Percentiles rank a stretch among this genome's conserved stretches.
Evolutionary conservation across 2,329 filamentous ascomycete species (phyloP).

Genomic region (Conoideocrella luteorostrata): DNA sequence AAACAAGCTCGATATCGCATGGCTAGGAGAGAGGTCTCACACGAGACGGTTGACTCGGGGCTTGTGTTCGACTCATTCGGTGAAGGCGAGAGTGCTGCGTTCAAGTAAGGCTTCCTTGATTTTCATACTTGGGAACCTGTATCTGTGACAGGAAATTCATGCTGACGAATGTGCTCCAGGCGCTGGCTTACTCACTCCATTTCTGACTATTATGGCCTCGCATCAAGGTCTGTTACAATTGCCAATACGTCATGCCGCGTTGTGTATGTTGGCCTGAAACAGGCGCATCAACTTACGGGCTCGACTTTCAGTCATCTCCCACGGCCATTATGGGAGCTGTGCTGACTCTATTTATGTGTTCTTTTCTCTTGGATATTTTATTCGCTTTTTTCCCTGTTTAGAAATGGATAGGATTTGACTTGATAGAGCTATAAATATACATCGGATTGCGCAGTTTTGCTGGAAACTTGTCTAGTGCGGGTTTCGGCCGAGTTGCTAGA

Average conservation of each 20-base stretch:
- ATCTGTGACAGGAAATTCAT: too few species aligned
- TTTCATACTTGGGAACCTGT: not conserved
- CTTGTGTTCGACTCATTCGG: slow-evolving; percentile 76
- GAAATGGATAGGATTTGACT: too few species aligned
- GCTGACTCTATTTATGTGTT: slow-evolving; percentile 25
- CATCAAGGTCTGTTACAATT: slow-evolving; percentile 72
- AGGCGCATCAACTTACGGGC: slow-evolving; percentile 25
- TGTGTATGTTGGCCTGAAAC: slow-evolving; percentile 73
- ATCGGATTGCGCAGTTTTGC: too few species aligned
- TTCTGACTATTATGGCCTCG: slow-evolving; percentile 83
- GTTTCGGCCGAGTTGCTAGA: too few species aligned
- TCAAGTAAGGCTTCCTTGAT: slow-evolving; percentile 56
- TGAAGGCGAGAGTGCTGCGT: slow-evolving; percentile 69
- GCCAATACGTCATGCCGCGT: slow-evolving; percentile 66
- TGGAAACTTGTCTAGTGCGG: too few species aligned
- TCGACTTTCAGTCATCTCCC: slow-evolving; percentile 38
- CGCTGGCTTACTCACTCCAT: slow-evolving; percentile 93
- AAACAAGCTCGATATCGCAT: slow-evolving; percentile 38
- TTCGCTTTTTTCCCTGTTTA: too few species aligned
- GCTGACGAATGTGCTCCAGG: slow-evolving; percentile 45
- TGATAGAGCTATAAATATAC: too few species aligned
- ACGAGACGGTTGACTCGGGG: slow-evolving; percentile 53
- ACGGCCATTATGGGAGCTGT: slow-evolving; percentile 58
- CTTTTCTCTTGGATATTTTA: not conserved
- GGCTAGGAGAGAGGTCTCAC: slow-evolving; percentile 45